Conservation (phyloP, 108 stramenopile species). For the Chaetoceros tenuissimus region DNA sequence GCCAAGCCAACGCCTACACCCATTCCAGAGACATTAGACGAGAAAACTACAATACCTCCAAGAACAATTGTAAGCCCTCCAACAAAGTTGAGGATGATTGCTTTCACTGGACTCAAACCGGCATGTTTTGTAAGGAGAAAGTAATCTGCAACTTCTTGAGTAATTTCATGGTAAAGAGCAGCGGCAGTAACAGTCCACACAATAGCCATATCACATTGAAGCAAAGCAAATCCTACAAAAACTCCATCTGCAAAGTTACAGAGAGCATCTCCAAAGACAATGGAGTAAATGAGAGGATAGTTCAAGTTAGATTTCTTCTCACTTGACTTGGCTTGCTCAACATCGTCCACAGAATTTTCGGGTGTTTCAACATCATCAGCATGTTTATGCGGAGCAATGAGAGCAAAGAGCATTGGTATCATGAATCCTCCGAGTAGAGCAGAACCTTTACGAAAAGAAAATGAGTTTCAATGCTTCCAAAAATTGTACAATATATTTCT, state of each 20-base stretch:
- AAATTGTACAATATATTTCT: too few relatives aligned
- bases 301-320: too few relatives aligned
- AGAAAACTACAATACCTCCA: slow-evolving; percentile 5
- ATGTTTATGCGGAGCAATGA: slow-evolving; percentile 33
- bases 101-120: slow-evolving; percentile 2
- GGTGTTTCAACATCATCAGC: background rate
- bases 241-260: slow-evolving; percentile 28
- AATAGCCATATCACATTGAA: slow-evolving; percentile 5
- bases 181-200: background rate
- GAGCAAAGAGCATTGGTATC: slow-evolving; percentile 39
- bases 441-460: too few relatives aligned
- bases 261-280: slow-evolving; percentile 11
- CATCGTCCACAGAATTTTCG: background rate
- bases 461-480: too few relatives aligned
- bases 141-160: slow-evolving; percentile 27
- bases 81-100: slow-evolving; percentile 14
- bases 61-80: slow-evolving; percentile 8
- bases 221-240: slow-evolving; percentile 17
- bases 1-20: slow-evolving; percentile 10
- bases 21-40: background rate
- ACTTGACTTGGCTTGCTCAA: background rate
- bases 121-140: slow-evolving; percentile 13
- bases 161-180: slow-evolving; percentile 20
- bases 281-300: background rate
- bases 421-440: slow-evolving; percentile 67